These are phyloP conservation scores for Amborella trichopoda DNA, from an alignment of 164 flowering plant species.

Conservation along the genomic window DNA sequence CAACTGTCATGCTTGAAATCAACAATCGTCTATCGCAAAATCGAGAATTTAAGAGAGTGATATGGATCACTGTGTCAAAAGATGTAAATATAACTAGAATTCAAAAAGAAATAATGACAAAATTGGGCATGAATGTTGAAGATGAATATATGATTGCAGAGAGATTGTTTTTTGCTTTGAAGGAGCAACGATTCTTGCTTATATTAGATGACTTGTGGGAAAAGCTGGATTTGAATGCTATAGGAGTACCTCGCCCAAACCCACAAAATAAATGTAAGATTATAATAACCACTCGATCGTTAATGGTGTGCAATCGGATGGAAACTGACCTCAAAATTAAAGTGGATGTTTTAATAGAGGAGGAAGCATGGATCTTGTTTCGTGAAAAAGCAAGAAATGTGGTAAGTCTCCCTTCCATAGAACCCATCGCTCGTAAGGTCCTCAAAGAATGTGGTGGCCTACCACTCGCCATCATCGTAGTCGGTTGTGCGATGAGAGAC, in stretches of 20 bases:
- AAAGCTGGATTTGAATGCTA: neutral
- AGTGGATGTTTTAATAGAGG: neutral
- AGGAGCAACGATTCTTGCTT: neutral
- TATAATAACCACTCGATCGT: constrained; percentile 3
- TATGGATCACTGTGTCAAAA: constrained; percentile 7
- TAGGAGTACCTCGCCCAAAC: constrained; percentile 4
- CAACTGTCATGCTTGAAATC: constrained; percentile 8
- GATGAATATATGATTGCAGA: neutral
- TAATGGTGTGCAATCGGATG: constrained; percentile 6
- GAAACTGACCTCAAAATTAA: neutral
- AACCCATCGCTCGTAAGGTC: constrained; percentile 1
- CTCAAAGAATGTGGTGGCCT: constrained; percentile 4
- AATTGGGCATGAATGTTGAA: neutral
- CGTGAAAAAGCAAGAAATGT: constrained; percentile 2
- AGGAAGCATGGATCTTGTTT: constrained; percentile 6
- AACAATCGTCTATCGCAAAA: constrained; percentile 5
- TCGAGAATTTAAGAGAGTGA: constrained; percentile 1
- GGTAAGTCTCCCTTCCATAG: neutral
- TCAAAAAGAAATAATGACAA: constrained; percentile 2
- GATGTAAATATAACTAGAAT: neutral
- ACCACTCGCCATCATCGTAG: constrained; percentile 7
- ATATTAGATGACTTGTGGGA: constrained; percentile 8
- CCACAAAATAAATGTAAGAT: constrained; percentile 1
- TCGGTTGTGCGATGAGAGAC: constrained; percentile 8
- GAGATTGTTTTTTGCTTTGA: constrained; percentile 1